Evolutionary conservation across 73 alveolate genomes (phyloP).

Genomic region (Durusdinium trenchii): DNA sequence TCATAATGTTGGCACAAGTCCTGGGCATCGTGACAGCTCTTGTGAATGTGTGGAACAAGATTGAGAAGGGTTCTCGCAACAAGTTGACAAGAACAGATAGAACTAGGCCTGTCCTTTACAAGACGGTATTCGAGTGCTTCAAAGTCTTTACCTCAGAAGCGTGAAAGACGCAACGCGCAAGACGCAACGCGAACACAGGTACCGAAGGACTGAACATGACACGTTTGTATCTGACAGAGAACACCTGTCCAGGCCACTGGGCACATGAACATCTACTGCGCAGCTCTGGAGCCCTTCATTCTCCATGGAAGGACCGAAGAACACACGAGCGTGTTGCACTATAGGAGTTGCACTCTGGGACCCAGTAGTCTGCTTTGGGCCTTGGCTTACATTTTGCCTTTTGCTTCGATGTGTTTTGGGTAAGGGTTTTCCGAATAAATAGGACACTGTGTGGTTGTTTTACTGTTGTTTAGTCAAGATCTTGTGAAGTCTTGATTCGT

Average conservation of each 20-base stretch:
- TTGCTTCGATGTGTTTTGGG: too few species aligned
- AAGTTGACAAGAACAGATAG: not conserved
- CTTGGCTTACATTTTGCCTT: too few species aligned
- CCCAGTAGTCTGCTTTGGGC: not conserved
- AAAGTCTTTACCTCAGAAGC: not conserved
- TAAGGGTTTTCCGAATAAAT: too few species aligned
- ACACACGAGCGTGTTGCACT: not conserved
- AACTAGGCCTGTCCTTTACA: constrained; percentile 77
- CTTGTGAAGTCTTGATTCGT: not conserved
- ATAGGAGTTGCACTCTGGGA: not conserved
- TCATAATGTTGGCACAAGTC: not conserved
- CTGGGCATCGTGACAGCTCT: not conserved
- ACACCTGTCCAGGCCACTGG: constrained; percentile 50
- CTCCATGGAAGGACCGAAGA: constrained; percentile 59
- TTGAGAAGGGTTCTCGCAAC: not conserved
- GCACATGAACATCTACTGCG: constrained; percentile 93
- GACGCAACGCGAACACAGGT: too few species aligned
- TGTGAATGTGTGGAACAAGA: not conserved
- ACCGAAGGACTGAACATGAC: not conserved
- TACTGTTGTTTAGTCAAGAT: too few species aligned
- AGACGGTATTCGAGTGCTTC: constrained; percentile 88
- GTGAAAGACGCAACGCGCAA: too few species aligned
- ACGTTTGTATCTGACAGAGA: not conserved
- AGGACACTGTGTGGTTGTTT: too few species aligned
- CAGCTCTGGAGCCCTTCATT: constrained; percentile 86